phyloP scores from a whole-genome alignment of 345 rosid species.

The Erysimum cheiranthoides region DNA sequence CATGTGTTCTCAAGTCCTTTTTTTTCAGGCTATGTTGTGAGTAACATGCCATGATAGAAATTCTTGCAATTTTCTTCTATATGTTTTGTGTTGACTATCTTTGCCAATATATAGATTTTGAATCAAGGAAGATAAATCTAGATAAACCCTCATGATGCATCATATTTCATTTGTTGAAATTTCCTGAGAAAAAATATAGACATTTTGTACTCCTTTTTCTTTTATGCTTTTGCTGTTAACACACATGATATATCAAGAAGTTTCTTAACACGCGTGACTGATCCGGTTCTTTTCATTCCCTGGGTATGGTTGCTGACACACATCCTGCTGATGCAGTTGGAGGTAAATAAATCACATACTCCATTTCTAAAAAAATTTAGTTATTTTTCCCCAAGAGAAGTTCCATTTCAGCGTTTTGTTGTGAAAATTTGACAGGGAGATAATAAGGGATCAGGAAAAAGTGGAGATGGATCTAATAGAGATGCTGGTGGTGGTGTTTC shows the following conservation, averaged over 20 bases:
- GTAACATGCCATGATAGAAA: background rate
- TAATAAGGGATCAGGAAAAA: conserved; percentile 69
- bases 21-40: background rate
- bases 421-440: conserved; percentile 61
- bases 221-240: background rate
- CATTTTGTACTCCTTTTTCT: conserved; percentile 3
- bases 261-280: conserved; percentile 5
- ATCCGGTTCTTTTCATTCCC: conserved; percentile 7
- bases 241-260: conserved; percentile 4
- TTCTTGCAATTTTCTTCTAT: background rate
- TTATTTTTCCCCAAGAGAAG: background rate
- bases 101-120: conserved; percentile 2
- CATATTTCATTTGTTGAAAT: background rate
- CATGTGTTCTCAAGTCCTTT: background rate
- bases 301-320: conserved; percentile 41
- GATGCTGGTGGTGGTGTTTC: conserved; percentile 58
- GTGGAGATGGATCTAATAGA: conserved; percentile 66
- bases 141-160: conserved; percentile 13
- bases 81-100: conserved; percentile 9
- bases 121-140: conserved; percentile 11
- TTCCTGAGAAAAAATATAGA: background rate
- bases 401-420: conserved; percentile 1
- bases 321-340: conserved; percentile 57
- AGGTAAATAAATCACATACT: conserved; percentile 54
- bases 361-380: background rate